Percentiles rank a stretch among this genome's conserved stretches.
phyloP scores from a whole-genome alignment of 176 grass and related monocot species.

The Carex cristatella region DNA sequence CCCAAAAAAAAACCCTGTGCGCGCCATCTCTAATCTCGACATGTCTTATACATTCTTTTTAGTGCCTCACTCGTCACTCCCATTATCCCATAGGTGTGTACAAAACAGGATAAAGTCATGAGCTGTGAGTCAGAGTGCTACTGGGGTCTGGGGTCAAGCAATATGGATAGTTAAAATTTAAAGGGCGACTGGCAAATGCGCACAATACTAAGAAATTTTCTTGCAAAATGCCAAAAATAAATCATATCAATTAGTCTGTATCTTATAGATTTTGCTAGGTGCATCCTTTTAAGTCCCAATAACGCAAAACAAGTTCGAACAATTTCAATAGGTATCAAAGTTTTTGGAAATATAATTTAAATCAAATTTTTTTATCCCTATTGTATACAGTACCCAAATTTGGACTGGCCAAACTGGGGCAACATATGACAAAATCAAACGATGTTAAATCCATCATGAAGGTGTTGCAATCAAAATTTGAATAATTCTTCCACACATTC shows the following conservation, averaged over 20 bases:
- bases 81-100: background rate
- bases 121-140: background rate
- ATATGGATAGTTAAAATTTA: background rate
- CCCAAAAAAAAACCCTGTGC: background rate
- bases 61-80: background rate
- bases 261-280: no score
- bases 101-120: background rate
- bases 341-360: background rate
- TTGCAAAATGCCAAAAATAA: background rate
- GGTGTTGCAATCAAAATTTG: background rate
- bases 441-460: background rate
- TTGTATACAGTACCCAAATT: background rate
- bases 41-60: background rate
- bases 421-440: background rate
- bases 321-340: no score
- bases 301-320: no score
- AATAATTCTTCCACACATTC: background rate
- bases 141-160: background rate
- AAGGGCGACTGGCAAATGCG: background rate
- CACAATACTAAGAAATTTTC: background rate
- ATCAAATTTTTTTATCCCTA: background rate
- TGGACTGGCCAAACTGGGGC: background rate
- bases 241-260: background rate
- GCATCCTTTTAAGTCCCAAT: background rate
- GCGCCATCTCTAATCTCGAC: background rate